Percentiles rank a stretch among this genome's conserved stretches.
Evolutionary conservation across 192 early-diverging fungal genomes (phyloP).

Genomic region (Backusella australiensis): DNA sequence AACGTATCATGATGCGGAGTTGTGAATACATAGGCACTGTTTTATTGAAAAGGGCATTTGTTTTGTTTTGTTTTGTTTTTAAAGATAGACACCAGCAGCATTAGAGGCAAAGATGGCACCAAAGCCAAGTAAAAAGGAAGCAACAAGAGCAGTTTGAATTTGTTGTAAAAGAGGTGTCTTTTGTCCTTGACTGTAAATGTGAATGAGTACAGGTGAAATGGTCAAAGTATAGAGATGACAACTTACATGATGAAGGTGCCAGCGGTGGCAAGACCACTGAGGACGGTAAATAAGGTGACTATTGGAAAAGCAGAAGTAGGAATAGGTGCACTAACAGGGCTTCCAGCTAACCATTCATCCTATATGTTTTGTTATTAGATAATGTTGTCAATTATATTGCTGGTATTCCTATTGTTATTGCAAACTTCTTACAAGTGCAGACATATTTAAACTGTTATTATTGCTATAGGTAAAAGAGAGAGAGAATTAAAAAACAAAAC

Average conservation of each 20-base stretch:
- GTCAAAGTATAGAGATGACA: background rate
- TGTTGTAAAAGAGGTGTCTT: constrained; percentile 23
- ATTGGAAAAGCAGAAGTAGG: constrained; percentile 23
- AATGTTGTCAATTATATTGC: background rate
- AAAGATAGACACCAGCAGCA: constrained; percentile 43
- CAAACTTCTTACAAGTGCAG: constrained; percentile 17
- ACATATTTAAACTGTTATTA: constrained; percentile 11
- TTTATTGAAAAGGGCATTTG: background rate
- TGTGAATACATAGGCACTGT: background rate
- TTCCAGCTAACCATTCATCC: constrained; percentile 28
- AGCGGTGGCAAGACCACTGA: constrained; percentile 21
- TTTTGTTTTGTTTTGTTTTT: constrained; percentile 4
- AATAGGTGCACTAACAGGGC: constrained; percentile 19
- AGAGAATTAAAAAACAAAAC: background rate
- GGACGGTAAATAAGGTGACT: constrained; percentile 11
- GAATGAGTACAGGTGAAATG: no score
- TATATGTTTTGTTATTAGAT: background rate
- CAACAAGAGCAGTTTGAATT: constrained; percentile 30
- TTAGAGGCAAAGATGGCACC: constrained; percentile 39
- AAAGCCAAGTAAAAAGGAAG: constrained; percentile 36
- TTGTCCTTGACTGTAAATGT: constrained; percentile 6
- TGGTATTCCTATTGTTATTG: background rate
- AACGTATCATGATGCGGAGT: background rate
- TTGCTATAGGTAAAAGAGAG: background rate
- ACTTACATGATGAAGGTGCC: constrained; percentile 34